These are phyloP conservation scores for Hemileia vastatrix DNA, from an alignment of 1,284 basidiomycete species.

Conservation along the genomic window DNA sequence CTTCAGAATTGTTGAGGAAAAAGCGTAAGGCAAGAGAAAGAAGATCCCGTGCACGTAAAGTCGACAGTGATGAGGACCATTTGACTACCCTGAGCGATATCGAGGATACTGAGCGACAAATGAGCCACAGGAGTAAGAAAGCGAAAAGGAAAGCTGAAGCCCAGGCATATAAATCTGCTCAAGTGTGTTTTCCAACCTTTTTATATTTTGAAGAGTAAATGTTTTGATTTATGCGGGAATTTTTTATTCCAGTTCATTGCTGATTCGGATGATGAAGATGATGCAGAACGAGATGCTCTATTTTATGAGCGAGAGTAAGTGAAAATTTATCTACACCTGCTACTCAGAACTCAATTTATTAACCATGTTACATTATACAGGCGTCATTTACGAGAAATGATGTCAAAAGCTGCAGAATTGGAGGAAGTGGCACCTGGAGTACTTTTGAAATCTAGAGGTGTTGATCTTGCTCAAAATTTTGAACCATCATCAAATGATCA, in stretches of 20 bases:
- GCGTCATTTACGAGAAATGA: too few relatives aligned
- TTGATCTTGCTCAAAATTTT: too few relatives aligned
- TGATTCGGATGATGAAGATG: conserved; percentile 10
- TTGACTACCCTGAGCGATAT: conserved; percentile 4
- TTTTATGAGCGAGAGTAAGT: conserved; percentile 19
- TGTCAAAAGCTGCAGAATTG: too few relatives aligned
- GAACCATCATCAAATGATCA: too few relatives aligned
- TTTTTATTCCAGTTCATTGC: conserved; percentile 12
- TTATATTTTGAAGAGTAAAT: not conserved
- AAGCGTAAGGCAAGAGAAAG: conserved; percentile 49
- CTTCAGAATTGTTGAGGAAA: conserved; percentile 57
- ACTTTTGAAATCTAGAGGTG: too few relatives aligned
- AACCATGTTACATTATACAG: too few relatives aligned
- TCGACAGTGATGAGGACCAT: conserved; percentile 1
- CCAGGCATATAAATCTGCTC: conserved; percentile 4
- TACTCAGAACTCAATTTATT: too few relatives aligned
- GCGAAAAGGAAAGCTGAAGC: conserved; percentile 5
- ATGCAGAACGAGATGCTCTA: conserved; percentile 14
- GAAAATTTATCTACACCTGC: too few relatives aligned
- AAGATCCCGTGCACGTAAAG: conserved; percentile 2
- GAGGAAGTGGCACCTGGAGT: too few relatives aligned
- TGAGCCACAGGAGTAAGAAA: not conserved
- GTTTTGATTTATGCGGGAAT: not conserved
- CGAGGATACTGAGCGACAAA: not conserved
- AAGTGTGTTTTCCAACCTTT: not conserved